Base-by-base conservation (phyloP, 169 alveolate species). In the Plasmodium chabaudi region DNA sequence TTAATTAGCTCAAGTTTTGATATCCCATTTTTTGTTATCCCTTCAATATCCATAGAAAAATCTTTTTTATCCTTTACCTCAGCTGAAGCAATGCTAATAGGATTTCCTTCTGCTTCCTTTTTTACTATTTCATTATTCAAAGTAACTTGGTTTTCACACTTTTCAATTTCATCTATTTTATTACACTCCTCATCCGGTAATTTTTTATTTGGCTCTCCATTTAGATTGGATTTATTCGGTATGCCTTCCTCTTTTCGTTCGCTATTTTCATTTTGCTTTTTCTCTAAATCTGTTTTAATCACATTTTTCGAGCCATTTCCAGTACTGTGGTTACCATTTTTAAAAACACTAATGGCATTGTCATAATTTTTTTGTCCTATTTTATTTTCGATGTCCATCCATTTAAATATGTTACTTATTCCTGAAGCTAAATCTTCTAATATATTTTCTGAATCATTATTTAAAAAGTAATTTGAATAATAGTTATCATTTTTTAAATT, bases 351-450 rank as follows among this genome's bases (percentile, higher is more conserved):
- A 7, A 15, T 46, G 2, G 12, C 23, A 17, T 19, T 46, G 23
- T 27, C 73, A 53, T 17, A 44, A 59, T 17, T 60, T 73, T 42
- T 55, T 17, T 65, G 84, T 13, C 44, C 21, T 56, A 55, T 82
- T 67, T 67, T 68, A 69, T 72, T 59, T 39, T 86, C 91, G 5
- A 69, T 60, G 46, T 86, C 74, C 39, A 86, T 70, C 91, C 91
- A 86, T 47, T 86, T 86, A 5, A 70, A 86, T 17, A 86, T 86
- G 39, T 17, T 86, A 13, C 75, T 70, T 57, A 86, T 57, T 34
- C 87, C 87, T 86, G 74, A 47, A 0, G 91, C 87, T 6, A 86
- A 63, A 13, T 86, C 91, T n/a, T 70, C 91, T 21, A 86, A 86
- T 1, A 86, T 53, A 59, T 86, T 86, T 15, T 86, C 91, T 19